Percentiles rank a stretch among this genome's conserved stretches.
phyloP scores from a whole-genome alignment of 2,329 filamentous ascomycete species.

The Monosporascus cannonballus region DNA sequence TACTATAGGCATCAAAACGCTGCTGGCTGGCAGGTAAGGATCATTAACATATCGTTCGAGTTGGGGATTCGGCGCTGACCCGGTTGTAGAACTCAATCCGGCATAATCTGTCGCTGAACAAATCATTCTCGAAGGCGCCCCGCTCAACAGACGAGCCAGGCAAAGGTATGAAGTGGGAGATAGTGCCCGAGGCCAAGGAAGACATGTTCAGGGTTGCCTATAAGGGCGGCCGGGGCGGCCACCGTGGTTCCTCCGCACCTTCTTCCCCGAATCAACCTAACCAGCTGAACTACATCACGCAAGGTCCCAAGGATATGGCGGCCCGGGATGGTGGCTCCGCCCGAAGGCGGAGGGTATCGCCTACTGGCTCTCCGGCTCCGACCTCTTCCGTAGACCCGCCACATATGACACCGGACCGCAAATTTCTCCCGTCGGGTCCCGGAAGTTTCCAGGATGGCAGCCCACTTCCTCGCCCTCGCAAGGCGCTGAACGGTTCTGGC shows the following conservation, averaged over 20 bases:
- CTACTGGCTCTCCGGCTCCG: conserved; percentile 49
- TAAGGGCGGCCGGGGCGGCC: conserved; percentile 55
- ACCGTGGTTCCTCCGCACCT: conserved; percentile 62
- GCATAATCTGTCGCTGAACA: conserved; percentile 92
- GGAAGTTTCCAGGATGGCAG: conserved; percentile 50
- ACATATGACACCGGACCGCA: conserved; percentile 55
- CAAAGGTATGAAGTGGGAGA: conserved; percentile 99
- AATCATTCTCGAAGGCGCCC: conserved; percentile 88
- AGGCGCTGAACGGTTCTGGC: conserved; percentile 34
- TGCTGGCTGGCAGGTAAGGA: conserved; percentile 80
- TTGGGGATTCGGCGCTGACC: conserved; percentile 17
- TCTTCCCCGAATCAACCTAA: conserved; percentile 55
- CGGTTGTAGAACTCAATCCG: conserved; percentile 77
- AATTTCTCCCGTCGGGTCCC: conserved; percentile 31
- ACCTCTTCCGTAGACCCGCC: conserved; percentile 42
- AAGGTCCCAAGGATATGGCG: conserved; percentile 51
- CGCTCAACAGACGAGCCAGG: conserved; percentile 91
- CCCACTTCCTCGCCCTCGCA: conserved; percentile 53
- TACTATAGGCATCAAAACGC: conserved; percentile 78
- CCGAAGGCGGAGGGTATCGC: conserved; percentile 50
- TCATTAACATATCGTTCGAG: not conserved
- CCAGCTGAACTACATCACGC: conserved; percentile 55
- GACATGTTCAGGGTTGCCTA: conserved; percentile 76
- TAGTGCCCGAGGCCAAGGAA: conserved; percentile 75
- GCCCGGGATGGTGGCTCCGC: conserved; percentile 43